Percentiles rank a stretch among this genome's conserved stretches.
Conservation (phyloP, 305 asterid species). For the Solanum chacoense region DNA sequence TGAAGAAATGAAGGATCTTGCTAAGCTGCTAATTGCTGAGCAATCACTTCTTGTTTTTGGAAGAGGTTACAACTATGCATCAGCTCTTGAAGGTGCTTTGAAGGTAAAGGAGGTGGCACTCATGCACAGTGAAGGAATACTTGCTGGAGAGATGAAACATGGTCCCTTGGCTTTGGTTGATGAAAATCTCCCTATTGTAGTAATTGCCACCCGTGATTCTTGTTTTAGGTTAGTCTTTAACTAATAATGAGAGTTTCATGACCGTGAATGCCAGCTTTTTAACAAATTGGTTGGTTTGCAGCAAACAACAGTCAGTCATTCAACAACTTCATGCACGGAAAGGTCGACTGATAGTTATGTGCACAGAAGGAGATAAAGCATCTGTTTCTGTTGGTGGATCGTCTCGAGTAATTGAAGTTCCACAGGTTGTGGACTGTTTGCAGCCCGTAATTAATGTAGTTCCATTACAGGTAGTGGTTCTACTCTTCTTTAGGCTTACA, state of each 20-base stretch:
- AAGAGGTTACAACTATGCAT: slow-evolving; percentile 90
- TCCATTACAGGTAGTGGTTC: slow-evolving; percentile 71
- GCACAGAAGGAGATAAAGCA: slow-evolving; percentile 70
- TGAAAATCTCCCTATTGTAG: slow-evolving; percentile 84
- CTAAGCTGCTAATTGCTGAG: slow-evolving; percentile 62
- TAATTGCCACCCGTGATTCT: slow-evolving; percentile 85
- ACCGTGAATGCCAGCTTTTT: neutral
- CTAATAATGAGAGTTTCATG: neutral
- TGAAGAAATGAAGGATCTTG: slow-evolving; percentile 82
- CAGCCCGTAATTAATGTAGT: slow-evolving; percentile 89
- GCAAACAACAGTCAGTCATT: slow-evolving; percentile 94
- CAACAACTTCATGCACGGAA: slow-evolving; percentile 96
- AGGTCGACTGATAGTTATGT: slow-evolving; percentile 92
- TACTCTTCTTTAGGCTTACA: neutral
- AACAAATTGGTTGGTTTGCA: slow-evolving; percentile 17
- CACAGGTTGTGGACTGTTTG: slow-evolving; percentile 79
- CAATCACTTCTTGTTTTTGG: slow-evolving; percentile 96
- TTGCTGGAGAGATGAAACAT: slow-evolving; percentile 98
- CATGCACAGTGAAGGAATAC: slow-evolving; percentile 99
- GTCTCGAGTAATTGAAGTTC: slow-evolving; percentile 84
- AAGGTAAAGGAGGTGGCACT: slow-evolving; percentile 98
- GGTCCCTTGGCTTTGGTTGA: slow-evolving; percentile 97
- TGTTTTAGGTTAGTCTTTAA: slow-evolving; percentile 69
- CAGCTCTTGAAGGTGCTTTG: slow-evolving; percentile 95
- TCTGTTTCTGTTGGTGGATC: slow-evolving; percentile 75